Base-by-base conservation (phyloP, 306 rosid species). In the Castanopsis chinensis region DNA sequence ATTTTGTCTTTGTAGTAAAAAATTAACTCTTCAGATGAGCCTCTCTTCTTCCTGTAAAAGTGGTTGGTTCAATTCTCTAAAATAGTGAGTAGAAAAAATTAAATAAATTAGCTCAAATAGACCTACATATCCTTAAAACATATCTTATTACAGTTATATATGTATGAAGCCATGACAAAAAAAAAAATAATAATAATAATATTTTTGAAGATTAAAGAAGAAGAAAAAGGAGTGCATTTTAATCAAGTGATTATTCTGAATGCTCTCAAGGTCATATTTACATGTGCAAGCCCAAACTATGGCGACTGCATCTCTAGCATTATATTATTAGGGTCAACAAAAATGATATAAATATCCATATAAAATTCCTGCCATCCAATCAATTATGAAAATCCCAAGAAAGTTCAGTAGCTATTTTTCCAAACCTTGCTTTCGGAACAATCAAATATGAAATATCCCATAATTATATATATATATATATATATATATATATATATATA, bases 381-480 rank as follows among this genome's bases (percentile, higher is more conserved):
- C 84, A 86, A 86, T 61, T 41, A 85, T 67, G 90, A 82, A 81
- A 85, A 85, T 92, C 93, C 92, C 93, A 80, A 90, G 93, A 89
- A 85, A 84, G 83, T 81, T 83, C 71, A 76, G 81, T 78, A 83
- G 82, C 87, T 88, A 83, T 83, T 87, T 88, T 90, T 86, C 93
- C 88, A 6, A 77, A 17, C 79, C 76, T 92, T 89, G 93, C 97
- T 89, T 92, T 35, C 52, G 35, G 52, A 79, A 85, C 92, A 92
- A 90, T 92, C 95, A n/a, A n/a, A n/a, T n/a, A n/a, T n/a, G n/a
- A 87, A 87, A 76, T 78, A 83, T 82, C 83, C 71, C 23, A 81
- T 83, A 83, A 73, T 75, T 79, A 79, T 83, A 67, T 45, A 37
- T 72, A 37, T 28, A n/a, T 25, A 25, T 25, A 25, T n/a, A n/a